Percentiles rank a stretch among this genome's conserved stretches.
phyloP scores from a whole-genome alignment of 352 stramenopile species.

The Phytophthora hibernalis region DNA sequence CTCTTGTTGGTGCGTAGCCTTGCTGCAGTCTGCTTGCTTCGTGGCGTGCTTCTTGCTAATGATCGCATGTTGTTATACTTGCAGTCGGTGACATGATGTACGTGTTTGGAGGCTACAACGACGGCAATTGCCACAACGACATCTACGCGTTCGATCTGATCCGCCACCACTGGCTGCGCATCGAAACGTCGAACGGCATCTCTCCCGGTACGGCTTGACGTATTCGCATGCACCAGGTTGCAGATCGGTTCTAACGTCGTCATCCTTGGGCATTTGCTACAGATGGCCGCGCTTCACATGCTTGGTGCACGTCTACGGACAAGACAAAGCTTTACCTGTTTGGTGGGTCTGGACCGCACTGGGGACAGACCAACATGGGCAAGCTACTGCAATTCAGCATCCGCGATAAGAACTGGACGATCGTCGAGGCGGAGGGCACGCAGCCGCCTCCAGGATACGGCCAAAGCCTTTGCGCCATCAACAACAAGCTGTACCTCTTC shows the following conservation, averaged over 20 bases:
- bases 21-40: not conserved
- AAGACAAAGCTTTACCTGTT: slow-evolving; percentile 84
- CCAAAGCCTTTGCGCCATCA: slow-evolving; percentile 78
- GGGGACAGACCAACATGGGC: slow-evolving; percentile 89
- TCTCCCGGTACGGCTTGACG: slow-evolving; percentile 51
- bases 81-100: slow-evolving; percentile 83
- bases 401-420: slow-evolving; percentile 80
- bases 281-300: slow-evolving; percentile 80
- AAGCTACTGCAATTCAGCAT: slow-evolving; percentile 86
- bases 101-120: slow-evolving; percentile 86
- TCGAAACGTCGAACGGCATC: slow-evolving; percentile 79
- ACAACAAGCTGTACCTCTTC: slow-evolving; percentile 86
- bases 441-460: slow-evolving; percentile 79
- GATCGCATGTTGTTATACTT: not conserved
- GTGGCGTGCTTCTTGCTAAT: slow-evolving; percentile 1
- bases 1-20: slow-evolving; percentile 66
- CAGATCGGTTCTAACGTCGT: slow-evolving; percentile 6
- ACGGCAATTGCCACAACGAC: slow-evolving; percentile 88
- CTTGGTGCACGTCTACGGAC: slow-evolving; percentile 78
- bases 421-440: slow-evolving; percentile 70
- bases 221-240: not conserved
- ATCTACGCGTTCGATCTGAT: slow-evolving; percentile 84
- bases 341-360: slow-evolving; percentile 78
- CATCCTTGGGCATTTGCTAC: not conserved
- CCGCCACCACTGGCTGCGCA: slow-evolving; percentile 81